These are phyloP conservation scores for Senna siamea DNA, from an alignment of 306 rosid genomes.

Conservation along the genomic window DNA sequence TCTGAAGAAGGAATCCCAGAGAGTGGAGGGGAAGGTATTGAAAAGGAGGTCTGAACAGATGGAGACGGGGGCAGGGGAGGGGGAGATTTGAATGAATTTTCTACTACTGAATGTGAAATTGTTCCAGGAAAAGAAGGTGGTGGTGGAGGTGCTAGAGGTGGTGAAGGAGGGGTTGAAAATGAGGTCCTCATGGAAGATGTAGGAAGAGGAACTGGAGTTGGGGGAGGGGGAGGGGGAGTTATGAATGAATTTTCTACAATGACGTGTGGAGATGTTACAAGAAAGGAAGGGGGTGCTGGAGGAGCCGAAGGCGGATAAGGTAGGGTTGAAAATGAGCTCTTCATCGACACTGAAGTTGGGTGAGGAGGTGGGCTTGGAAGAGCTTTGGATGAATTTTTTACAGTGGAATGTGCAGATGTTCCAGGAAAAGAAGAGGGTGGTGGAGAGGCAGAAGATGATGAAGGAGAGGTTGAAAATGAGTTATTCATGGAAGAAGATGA, in stretches of 20 bases:
- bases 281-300: no score
- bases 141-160: slow-evolving; percentile 42
- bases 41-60: slow-evolving; percentile 33
- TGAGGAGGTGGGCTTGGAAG: slow-evolving; percentile 31
- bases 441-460: slow-evolving; percentile 37
- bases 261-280: no score
- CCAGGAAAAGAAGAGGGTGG: slow-evolving; percentile 38
- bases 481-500: slow-evolving; percentile 16
- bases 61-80: slow-evolving; percentile 36
- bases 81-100: slow-evolving; percentile 37
- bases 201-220: slow-evolving; percentile 21
- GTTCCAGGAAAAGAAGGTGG: slow-evolving; percentile 32
- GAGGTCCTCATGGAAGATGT: slow-evolving; percentile 10
- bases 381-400: slow-evolving; percentile 35
- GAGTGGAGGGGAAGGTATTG: slow-evolving; percentile 48
- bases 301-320: no score
- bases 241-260: slow-evolving; percentile 26
- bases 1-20: slow-evolving; percentile 32
- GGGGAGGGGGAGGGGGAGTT: slow-evolving; percentile 36
- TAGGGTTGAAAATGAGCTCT: background rate
- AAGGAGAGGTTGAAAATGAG: slow-evolving; percentile 31
- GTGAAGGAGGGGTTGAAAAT: slow-evolving; percentile 29
- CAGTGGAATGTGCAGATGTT: slow-evolving; percentile 32
- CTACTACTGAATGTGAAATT: slow-evolving; percentile 33
- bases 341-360: background rate